Conservation (phyloP, 768 basidiomycete species). For the Termitomyces eurrhizus region DNA sequence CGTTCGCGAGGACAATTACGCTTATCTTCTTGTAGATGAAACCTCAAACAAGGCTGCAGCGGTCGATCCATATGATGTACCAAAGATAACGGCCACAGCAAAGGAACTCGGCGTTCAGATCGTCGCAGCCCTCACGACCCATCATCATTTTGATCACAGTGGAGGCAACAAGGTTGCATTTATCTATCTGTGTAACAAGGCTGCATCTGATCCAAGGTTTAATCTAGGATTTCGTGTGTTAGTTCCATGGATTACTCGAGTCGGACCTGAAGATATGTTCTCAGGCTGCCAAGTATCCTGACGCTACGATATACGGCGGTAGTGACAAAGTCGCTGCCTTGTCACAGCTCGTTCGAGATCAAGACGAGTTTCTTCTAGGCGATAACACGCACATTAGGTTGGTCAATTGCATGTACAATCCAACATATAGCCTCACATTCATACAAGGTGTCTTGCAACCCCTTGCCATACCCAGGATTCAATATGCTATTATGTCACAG, state of each 20-base stretch:
- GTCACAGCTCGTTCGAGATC: constrained; percentile 74
- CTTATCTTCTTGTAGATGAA: constrained; percentile 77
- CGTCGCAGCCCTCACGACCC: constrained; percentile 80
- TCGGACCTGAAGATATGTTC: constrained; percentile 4
- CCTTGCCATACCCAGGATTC: constrained; percentile 97
- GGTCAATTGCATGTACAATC: background rate
- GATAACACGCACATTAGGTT: constrained; percentile 59
- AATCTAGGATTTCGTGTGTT: constrained; percentile 49
- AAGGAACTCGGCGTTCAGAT: constrained; percentile 58
- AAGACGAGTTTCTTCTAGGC: constrained; percentile 75
- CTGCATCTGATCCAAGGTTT: background rate
- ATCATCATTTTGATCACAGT: constrained; percentile 88
- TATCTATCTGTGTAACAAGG: constrained; percentile 1
- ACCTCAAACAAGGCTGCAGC: constrained; percentile 64
- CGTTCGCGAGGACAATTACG: constrained; percentile 80
- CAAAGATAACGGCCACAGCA: constrained; percentile 63
- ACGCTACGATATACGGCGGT: constrained; percentile 74
- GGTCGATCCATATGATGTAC: constrained; percentile 77
- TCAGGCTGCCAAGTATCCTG: constrained; percentile 40
- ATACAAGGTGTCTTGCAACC: constrained; percentile 70
- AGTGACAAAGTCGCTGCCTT: constrained; percentile 64
- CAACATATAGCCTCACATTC: constrained; percentile 4
- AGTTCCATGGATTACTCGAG: background rate
- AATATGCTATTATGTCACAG: constrained; percentile 82
- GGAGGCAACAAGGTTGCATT: constrained; percentile 73